Conservation (phyloP, 2,329 filamentous ascomycete species). For the Tolypocladium endophyticum region DNA sequence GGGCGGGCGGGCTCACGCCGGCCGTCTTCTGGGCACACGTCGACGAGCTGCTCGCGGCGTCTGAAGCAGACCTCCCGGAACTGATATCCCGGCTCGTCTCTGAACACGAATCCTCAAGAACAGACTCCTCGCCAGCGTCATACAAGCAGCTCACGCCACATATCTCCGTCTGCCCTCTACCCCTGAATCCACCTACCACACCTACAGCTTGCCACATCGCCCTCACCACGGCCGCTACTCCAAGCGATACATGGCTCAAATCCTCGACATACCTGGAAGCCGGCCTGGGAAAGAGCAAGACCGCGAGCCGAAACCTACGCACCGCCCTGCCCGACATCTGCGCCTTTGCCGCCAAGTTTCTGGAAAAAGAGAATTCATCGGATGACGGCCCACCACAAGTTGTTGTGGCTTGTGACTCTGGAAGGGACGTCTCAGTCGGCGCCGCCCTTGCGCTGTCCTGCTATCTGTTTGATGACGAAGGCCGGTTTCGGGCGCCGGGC, state of each 20-base stretch:
- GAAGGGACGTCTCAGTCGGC: constrained; percentile 72
- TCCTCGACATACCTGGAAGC: constrained; percentile 39
- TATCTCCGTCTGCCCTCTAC: constrained; percentile 26
- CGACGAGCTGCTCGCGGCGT: constrained; percentile 45
- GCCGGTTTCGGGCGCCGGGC: constrained; percentile 24
- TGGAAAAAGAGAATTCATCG: constrained; percentile 10
- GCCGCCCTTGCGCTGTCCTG: constrained; percentile 68
- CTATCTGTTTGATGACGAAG: constrained; percentile 57
- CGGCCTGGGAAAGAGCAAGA: constrained; percentile 60
- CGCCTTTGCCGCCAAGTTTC: constrained; percentile 36
- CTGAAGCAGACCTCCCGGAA: constrained; percentile 52
- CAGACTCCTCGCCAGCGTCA: background rate
- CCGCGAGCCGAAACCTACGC: constrained; percentile 75
- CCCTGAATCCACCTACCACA: constrained; percentile 8
- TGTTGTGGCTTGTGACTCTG: constrained; percentile 63
- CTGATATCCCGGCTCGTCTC: constrained; percentile 37
- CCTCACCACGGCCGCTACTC: constrained; percentile 31
- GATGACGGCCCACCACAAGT: constrained; percentile 14
- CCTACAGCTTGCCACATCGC: constrained; percentile 27
- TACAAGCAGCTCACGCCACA: constrained; percentile 20
- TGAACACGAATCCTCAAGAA: constrained; percentile 5
- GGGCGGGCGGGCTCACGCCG: constrained; percentile 74
- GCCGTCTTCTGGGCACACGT: constrained; percentile 68
- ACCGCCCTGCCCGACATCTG: constrained; percentile 54
- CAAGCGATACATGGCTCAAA: constrained; percentile 29